A percentile compares a stretch with the other conserved stretches of the same genome.
These are phyloP conservation scores for Mortierella sp. DNA, from an alignment of 371 early-diverging fungal species.

Conservation along the genomic window DNA sequence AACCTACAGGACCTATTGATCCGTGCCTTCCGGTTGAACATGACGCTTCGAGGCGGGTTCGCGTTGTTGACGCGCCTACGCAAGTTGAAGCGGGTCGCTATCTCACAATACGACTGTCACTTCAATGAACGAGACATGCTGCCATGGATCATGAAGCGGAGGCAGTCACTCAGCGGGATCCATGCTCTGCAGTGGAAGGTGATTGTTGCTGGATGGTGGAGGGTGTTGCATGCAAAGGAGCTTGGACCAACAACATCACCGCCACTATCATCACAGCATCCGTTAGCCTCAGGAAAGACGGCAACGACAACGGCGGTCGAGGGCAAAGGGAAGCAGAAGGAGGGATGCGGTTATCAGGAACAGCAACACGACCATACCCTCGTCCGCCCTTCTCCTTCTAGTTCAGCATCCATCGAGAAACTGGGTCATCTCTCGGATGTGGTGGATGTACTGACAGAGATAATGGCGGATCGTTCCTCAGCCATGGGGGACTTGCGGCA, in stretches of 20 bases:
- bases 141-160: slow-evolving; percentile 35
- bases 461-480: background rate
- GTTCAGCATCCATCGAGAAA: background rate
- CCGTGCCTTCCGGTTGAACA: slow-evolving; percentile 21
- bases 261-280: background rate
- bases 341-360: background rate
- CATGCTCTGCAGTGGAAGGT: slow-evolving; percentile 21
- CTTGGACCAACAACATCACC: background rate
- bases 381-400: background rate
- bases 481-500: background rate
- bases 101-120: slow-evolving; percentile 22
- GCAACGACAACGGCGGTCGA: background rate
- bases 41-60: slow-evolving; percentile 35
- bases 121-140: slow-evolving; percentile 31
- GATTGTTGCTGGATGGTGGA: slow-evolving; percentile 27
- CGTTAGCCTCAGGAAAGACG: background rate
- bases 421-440: slow-evolving; percentile 28
- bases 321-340: background rate
- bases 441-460: slow-evolving; percentile 21
- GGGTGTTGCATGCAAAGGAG: slow-evolving; percentile 17
- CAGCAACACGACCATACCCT: background rate
- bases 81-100: slow-evolving; percentile 16
- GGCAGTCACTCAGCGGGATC: background rate
- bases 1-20: slow-evolving; percentile 24
- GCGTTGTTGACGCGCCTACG: slow-evolving; percentile 27